These are phyloP conservation scores for Mentha longifolia DNA, from an alignment of 257 asterid genomes.

Conservation along the genomic window DNA sequence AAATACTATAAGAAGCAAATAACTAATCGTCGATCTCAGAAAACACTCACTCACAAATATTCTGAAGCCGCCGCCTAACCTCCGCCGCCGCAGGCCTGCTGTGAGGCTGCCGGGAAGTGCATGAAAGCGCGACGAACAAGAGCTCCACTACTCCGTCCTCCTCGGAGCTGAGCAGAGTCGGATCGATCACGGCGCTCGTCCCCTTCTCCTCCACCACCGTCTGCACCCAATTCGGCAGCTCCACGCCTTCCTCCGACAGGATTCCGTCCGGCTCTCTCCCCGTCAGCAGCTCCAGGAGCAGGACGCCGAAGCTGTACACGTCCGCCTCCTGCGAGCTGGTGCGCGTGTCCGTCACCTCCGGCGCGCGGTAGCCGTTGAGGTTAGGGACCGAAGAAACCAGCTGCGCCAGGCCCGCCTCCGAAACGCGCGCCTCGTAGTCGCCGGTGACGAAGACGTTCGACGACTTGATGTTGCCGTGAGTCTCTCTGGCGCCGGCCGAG, in stretches of 20 bases:
- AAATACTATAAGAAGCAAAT: neutral
- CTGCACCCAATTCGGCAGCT: conserved; percentile 55
- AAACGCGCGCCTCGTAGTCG: conserved; percentile 40
- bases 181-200: conserved; percentile 48
- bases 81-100: conserved; percentile 51
- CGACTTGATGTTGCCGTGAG: conserved; percentile 71
- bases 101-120: conserved; percentile 45
- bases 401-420: conserved; percentile 52
- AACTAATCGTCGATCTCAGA: neutral
- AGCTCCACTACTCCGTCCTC: conserved; percentile 49
- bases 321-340: conserved; percentile 49
- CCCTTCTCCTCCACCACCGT: conserved; percentile 42
- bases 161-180: conserved; percentile 33
- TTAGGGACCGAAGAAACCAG: conserved; percentile 42
- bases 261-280: conserved; percentile 42
- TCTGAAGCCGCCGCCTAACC: conserved; percentile 35
- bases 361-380: conserved; percentile 52
- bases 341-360: conserved; percentile 51
- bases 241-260: conserved; percentile 46
- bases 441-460: conserved; percentile 59
- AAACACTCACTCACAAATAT: conserved; percentile 27
- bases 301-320: conserved; percentile 56
- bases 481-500: conserved; percentile 36
- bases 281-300: conserved; percentile 54
- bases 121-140: conserved; percentile 51